These are phyloP conservation scores for Ampelomyces quisqualis DNA, from an alignment of 2,329 filamentous ascomycete genomes.

Conservation along the genomic window DNA sequence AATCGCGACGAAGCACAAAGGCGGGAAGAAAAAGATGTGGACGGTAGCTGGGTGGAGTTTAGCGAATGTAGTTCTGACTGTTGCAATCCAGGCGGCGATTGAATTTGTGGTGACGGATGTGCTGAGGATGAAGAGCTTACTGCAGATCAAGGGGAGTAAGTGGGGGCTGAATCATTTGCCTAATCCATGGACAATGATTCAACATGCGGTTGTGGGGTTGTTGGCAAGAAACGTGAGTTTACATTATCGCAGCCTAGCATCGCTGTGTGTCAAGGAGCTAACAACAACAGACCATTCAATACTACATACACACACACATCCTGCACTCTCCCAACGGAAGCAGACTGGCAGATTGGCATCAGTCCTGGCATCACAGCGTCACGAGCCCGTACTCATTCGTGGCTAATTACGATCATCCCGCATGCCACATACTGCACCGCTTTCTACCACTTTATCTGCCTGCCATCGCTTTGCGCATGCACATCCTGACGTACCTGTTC, in stretches of 20 bases:
- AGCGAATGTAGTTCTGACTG: slow-evolving; percentile 57
- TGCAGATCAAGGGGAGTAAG: slow-evolving; percentile 60
- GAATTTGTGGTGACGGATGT: slow-evolving; percentile 58
- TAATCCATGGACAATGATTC: slow-evolving; percentile 62
- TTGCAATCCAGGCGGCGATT: slow-evolving; percentile 56
- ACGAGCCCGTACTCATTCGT: slow-evolving; percentile 62
- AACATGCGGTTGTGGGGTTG: slow-evolving; percentile 56
- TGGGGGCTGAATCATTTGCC: slow-evolving; percentile 63
- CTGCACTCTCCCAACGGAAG: slow-evolving; percentile 57
- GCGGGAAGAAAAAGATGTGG: slow-evolving; percentile 47
- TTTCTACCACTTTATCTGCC: slow-evolving; percentile 68
- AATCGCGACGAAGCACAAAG: slow-evolving; percentile 47
- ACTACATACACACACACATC: slow-evolving; percentile 70
- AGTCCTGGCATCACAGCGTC: slow-evolving; percentile 60
- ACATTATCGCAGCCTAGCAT: background rate
- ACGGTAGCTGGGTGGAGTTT: slow-evolving; percentile 56
- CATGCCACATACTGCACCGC: slow-evolving; percentile 62
- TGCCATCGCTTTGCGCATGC: slow-evolving; percentile 64
- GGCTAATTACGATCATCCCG: slow-evolving; percentile 68
- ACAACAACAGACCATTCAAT: slow-evolving; percentile 59
- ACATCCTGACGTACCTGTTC: slow-evolving; percentile 71
- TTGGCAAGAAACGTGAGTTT: slow-evolving; percentile 57
- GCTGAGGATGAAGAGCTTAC: slow-evolving; percentile 55
- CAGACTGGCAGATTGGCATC: slow-evolving; percentile 46
- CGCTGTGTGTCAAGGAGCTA: slow-evolving; percentile 5